Percentiles rank a stretch among this genome's conserved stretches.
Conservation (phyloP, 148 eudicot species). For the Bassia scoparia region DNA sequence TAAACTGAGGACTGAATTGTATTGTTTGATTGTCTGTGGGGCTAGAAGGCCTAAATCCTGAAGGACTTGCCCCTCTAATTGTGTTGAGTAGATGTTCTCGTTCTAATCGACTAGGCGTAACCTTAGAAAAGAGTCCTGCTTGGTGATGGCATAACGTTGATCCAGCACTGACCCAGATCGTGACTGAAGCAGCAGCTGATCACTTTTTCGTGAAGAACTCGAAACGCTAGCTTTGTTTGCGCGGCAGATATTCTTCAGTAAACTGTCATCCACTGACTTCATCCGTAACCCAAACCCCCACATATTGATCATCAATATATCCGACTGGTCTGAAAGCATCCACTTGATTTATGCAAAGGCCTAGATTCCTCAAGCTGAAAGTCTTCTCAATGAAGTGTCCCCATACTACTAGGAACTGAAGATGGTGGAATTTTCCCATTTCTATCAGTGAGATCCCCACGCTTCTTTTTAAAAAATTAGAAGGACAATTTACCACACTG, state of each 20-base stretch:
- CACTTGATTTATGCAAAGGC: constrained; percentile 55
- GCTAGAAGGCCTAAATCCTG: constrained; percentile 63
- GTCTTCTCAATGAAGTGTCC: constrained; percentile 48
- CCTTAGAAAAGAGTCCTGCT: constrained; percentile 52
- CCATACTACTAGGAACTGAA: constrained; percentile 32
- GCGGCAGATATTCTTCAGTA: constrained; percentile 32
- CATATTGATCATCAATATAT: constrained; percentile 36
- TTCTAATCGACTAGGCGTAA: constrained; percentile 42
- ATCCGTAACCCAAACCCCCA: constrained; percentile 31
- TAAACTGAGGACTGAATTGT: constrained; percentile 84
- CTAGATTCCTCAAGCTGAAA: constrained; percentile 56
- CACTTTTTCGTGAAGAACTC: constrained; percentile 45
- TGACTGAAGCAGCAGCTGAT: constrained; percentile 33
- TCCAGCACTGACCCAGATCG: constrained; percentile 47
- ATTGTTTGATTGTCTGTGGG: constrained; percentile 58
- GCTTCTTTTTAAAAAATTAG: constrained; percentile 39
- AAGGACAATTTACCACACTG: constrained; percentile 48
- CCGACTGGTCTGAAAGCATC: constrained; percentile 39
- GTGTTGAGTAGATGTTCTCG: constrained; percentile 46
- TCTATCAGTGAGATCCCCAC: constrained; percentile 52
- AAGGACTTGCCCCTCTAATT: constrained; percentile 67
- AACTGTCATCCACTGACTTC: constrained; percentile 42
- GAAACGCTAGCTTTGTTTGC: constrained; percentile 33
- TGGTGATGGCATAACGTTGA: constrained; percentile 64
- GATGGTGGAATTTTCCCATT: constrained; percentile 29